Evolutionary conservation across 768 basidiomycete genomes (phyloP).

Genomic region (Chalciporus sphaerocephalus): DNA sequence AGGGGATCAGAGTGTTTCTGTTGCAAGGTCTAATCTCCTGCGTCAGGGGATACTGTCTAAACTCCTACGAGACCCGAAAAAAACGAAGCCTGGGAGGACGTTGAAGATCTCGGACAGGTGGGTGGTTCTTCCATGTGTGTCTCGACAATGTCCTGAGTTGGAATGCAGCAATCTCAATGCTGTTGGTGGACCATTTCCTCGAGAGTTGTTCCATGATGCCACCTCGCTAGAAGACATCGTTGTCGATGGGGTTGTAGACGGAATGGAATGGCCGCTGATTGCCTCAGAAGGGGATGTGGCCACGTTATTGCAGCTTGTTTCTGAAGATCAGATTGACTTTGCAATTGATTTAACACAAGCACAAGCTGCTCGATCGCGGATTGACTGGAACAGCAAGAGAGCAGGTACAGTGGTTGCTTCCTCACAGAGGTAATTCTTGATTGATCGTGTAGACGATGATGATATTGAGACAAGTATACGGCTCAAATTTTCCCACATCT

Average conservation of each 20-base stretch:
- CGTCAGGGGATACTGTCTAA: constrained; percentile 64
- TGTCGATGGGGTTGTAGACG: constrained; percentile 44
- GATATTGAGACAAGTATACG: constrained; percentile 70
- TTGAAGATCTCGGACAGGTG: constrained; percentile 74
- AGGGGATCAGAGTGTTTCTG: constrained; percentile 52
- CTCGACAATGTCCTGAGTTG: neutral
- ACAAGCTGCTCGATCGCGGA: constrained; percentile 46
- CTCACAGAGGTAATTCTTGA: constrained; percentile 2
- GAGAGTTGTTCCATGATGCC: constrained; percentile 72
- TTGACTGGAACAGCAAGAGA: constrained; percentile 89
- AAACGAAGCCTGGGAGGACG: constrained; percentile 65
- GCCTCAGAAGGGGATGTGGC: constrained; percentile 80
- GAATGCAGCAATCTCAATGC: constrained; percentile 59
- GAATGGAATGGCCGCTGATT: constrained; percentile 76
- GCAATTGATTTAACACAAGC: constrained; percentile 62
- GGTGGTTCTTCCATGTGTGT: constrained; percentile 6
- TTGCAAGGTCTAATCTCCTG: constrained; percentile 58
- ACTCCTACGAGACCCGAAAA: constrained; percentile 56
- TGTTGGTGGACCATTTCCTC: constrained; percentile 57
- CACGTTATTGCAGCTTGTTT: constrained; percentile 74
- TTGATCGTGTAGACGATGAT: constrained; percentile 60
- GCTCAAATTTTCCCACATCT: constrained; percentile 36
- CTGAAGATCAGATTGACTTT: constrained; percentile 77
- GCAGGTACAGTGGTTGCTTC: constrained; percentile 47
- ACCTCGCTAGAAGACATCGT: constrained; percentile 55